Evolutionary conservation across 208 protist genomes (phyloP), one percentile per base, ranked within the genome.

Genomic region (Leptomonas seymouri): DNA sequence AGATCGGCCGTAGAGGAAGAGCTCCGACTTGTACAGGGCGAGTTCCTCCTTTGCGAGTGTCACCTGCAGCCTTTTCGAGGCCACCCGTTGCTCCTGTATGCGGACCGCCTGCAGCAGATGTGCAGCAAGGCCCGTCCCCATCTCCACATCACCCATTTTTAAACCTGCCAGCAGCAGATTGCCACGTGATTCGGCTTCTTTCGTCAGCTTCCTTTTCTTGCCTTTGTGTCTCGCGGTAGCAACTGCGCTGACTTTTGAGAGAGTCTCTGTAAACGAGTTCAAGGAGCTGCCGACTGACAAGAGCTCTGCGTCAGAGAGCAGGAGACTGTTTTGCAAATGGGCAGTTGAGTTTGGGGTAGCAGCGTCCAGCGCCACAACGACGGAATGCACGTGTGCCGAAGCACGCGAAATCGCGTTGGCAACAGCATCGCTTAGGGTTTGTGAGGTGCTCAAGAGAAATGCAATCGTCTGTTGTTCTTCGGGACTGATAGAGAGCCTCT

Each of bases 31-130:
- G 74, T 87, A 96, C 5, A 93, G 63, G 6, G 82, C 84, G 15
- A 96, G 39, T 45, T 96, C 89, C 56, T 94, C 88, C 67, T 93
- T 94, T 50, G 89, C 91, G 5, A 96, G 76, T 12, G 82, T 71
- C 23, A 96, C 69, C 6, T 63, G 64, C 39, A 93, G 67, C 1
- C 87, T 77, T 21, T 71, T 74, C 1, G 67, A 53, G 39, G 81
- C 77, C 15, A 91, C 72, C 2, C 36, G 61, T 16, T 54, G 61
- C 46, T 82, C 74, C 16, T 89, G 61, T 27, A 75, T 69, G 23
- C 59, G 54, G n/a, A 93, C 56, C 2, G 68, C 69, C 27, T 78
- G 61, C n/a, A 76, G 69, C 23, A 85, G 58, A 50, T 87, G 82
- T 1, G 31, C 56, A 0, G 75, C 58, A 8, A 71, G 25, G 4